Evolutionary conservation across 352 stramenopile genomes (phyloP).

Genomic region (Phytophthora lateralis): DNA sequence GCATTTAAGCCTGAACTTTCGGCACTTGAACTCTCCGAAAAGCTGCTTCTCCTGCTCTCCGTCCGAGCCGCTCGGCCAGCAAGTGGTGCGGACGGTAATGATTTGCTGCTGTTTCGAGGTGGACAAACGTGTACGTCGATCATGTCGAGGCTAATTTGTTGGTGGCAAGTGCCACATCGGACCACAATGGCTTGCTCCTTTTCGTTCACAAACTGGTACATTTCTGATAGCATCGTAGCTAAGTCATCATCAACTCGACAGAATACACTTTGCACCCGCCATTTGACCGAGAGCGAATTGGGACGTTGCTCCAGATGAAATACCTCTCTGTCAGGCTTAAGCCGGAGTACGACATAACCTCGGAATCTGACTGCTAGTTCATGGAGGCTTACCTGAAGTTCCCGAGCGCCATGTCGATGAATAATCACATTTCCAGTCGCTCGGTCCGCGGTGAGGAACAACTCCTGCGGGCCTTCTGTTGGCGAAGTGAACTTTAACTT

Average conservation of each 20-base stretch:
- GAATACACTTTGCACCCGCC: slow-evolving; percentile 49
- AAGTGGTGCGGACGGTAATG: slow-evolving; percentile 23
- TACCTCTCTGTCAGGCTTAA: slow-evolving; percentile 63
- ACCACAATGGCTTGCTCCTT: slow-evolving; percentile 58
- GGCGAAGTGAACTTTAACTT: slow-evolving; percentile 48
- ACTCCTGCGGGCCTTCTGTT: slow-evolving; percentile 39
- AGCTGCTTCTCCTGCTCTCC: slow-evolving; percentile 24
- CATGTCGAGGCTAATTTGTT: slow-evolving; percentile 61
- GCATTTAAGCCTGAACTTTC: slow-evolving; percentile 10
- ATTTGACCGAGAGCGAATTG: slow-evolving; percentile 50
- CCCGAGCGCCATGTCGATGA: slow-evolving; percentile 38
- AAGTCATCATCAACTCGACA: slow-evolving; percentile 60
- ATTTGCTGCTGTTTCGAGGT: slow-evolving; percentile 18
- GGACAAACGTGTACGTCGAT: slow-evolving; percentile 63
- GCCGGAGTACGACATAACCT: slow-evolving; percentile 49
- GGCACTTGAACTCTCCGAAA: slow-evolving; percentile 22
- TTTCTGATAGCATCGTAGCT: slow-evolving; percentile 50
- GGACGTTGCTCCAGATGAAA: slow-evolving; percentile 51
- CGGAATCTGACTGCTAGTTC: slow-evolving; percentile 50
- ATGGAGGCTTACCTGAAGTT: slow-evolving; percentile 63
- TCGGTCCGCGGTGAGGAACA: slow-evolving; percentile 46
- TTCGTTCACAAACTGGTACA: slow-evolving; percentile 57
- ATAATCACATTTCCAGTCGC: slow-evolving; percentile 58
- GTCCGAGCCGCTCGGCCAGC: background rate
- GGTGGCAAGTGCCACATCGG: slow-evolving; percentile 61